Base-by-base conservation (phyloP, 768 basidiomycete genomes). In the Lactarius tabidus region DNA sequence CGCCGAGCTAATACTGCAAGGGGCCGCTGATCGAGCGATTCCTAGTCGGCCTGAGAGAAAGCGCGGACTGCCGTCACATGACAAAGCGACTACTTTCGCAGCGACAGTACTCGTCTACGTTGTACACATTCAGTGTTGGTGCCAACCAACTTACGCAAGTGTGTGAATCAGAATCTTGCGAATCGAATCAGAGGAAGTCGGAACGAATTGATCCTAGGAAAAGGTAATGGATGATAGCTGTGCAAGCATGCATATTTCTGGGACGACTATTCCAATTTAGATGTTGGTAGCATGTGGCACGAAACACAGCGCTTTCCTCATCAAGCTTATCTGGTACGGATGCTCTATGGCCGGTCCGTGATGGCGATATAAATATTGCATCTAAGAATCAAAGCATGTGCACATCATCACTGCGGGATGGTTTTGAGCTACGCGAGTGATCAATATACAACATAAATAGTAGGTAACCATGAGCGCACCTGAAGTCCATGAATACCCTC, bases 401-500 rank as follows among this genome's bases (percentile, higher is more conserved):
- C 52, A 33, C 38, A 54, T 65, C 28, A 29, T 14, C 54, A 67
- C 39, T 35, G 52, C 2, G 65, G 54, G 31, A 63, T 43, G 6
- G 67, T 68, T 54, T 68, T 68, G 17, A 68, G 55, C 67, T 68
- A 29, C n/a, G 57, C 6, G 14, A 51, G 51, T 17, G 35, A 35
- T 57, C 56, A 35, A 14, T 20, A 59, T 57, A 6, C 17, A n/a
- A 53, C 20, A 29, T 10, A 20, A 48, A n/a, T 38, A 4, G 5
- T 31, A 17, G 33, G 51, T 26, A 12, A 51, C 3, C 8, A 29
- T 2, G 74, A 85, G 62, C 45, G 45, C 66, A 93, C 96, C 82
- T 98, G 95, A 31, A 99, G 77, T 5, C 97, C 97, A 74, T 99
- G 97, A 59, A 98, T 95, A 15, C 83, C 87, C 71, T 85, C 84